These are phyloP conservation scores for Tillandsia fasciculata DNA, from an alignment of 176 grass and related monocot genomes.

Conservation along the genomic window DNA sequence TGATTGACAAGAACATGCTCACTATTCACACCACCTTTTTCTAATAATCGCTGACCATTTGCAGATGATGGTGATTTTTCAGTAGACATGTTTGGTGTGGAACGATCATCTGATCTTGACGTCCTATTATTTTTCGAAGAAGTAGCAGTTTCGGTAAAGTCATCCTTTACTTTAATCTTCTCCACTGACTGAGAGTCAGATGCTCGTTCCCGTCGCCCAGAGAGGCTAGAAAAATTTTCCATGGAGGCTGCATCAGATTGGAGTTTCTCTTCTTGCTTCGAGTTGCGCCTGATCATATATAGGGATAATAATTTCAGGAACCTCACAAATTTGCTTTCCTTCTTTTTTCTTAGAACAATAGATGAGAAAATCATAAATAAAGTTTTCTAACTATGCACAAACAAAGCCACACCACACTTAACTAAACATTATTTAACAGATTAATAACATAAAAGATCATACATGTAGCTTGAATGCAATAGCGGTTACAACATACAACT, in stretches of 20 bases:
- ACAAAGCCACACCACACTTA: not conserved
- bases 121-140: conserved; percentile 28
- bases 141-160: conserved; percentile 13
- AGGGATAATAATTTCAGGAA: not conserved
- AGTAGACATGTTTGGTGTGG: conserved; percentile 15
- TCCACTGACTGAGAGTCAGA: conserved; percentile 13
- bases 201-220: conserved; percentile 11
- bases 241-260: not conserved
- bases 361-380: not conserved
- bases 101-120: conserved; percentile 25
- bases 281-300: conserved; percentile 22
- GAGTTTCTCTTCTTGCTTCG: conserved; percentile 19
- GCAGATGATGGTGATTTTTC: conserved; percentile 20
- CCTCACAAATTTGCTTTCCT: not conserved
- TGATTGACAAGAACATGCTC: not conserved
- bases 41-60: conserved; percentile 20
- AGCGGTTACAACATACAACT: conserved; percentile 1
- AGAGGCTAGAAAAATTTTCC: conserved; percentile 15
- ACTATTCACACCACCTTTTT: conserved; percentile 2
- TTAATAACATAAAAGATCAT: conserved; percentile 5
- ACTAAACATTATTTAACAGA: not conserved
- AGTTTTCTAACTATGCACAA: not conserved
- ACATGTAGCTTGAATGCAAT: not conserved
- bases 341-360: not conserved
- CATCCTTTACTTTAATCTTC: conserved; percentile 10